Evolutionary conservation across 768 basidiomycete species (phyloP).

Genomic region (Rhodotorula kratochvilovae): DNA sequence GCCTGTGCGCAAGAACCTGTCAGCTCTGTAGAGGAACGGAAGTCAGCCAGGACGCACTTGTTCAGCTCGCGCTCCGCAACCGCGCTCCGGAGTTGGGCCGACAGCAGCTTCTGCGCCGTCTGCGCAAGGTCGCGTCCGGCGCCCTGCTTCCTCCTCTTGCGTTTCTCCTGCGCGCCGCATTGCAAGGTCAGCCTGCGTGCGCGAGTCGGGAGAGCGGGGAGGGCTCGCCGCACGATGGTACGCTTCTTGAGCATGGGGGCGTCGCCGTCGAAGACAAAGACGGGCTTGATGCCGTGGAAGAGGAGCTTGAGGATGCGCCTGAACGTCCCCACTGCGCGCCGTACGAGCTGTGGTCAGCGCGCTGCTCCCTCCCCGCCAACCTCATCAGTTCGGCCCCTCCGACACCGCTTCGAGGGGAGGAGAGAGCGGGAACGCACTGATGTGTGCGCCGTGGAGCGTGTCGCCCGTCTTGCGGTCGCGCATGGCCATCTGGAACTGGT

Average conservation of each 20-base stretch:
- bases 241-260: constrained; percentile 82
- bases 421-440: constrained; percentile 65
- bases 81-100: constrained; percentile 85
- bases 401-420: not conserved
- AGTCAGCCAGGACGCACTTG: not conserved
- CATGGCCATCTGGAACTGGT: constrained; percentile 99
- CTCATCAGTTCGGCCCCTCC: not conserved
- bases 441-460: constrained; percentile 83
- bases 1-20: not conserved
- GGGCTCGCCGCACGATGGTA: constrained; percentile 65
- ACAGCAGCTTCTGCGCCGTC: constrained; percentile 83
- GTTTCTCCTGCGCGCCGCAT: constrained; percentile 59
- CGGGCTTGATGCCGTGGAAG: constrained; percentile 95
- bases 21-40: not conserved
- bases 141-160: constrained; percentile 85
- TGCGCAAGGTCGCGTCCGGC: constrained; percentile 79
- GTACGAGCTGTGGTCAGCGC: constrained; percentile 41
- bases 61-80: constrained; percentile 60
- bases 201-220: not conserved
- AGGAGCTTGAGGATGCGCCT: constrained; percentile 86
- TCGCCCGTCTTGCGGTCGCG: constrained; percentile 85
- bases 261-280: constrained; percentile 98
- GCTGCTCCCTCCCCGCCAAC: not conserved
- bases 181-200: not conserved
- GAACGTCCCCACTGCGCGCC: constrained; percentile 32